Evolutionary conservation across 768 basidiomycete species (phyloP).

Genomic region (Calvatia gigantea): DNA sequence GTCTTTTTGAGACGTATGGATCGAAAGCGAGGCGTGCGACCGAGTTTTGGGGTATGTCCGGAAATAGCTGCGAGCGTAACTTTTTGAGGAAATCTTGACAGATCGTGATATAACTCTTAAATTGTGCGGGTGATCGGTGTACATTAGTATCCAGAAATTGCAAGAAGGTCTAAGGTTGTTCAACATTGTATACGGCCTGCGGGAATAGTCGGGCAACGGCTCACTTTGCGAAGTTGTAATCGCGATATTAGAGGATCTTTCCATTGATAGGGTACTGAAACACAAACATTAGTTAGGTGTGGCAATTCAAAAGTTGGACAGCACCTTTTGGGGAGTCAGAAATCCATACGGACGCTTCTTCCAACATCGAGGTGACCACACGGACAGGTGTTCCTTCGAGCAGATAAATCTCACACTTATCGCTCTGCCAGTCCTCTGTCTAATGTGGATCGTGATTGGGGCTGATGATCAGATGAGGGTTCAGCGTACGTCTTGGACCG

Average conservation of each 20-base stretch:
- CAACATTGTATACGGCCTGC: neutral
- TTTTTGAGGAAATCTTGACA: slow-evolving; percentile 39
- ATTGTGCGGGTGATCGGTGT: slow-evolving; percentile 31
- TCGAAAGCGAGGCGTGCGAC: slow-evolving; percentile 57
- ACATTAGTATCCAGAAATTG: slow-evolving; percentile 44
- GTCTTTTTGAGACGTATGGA: slow-evolving; percentile 58
- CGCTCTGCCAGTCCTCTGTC: slow-evolving; percentile 88
- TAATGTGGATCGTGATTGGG: slow-evolving; percentile 24
- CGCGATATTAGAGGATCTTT: slow-evolving; percentile 48
- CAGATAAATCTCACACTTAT: slow-evolving; percentile 80
- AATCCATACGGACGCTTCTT: slow-evolving; percentile 64
- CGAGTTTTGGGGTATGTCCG: slow-evolving; percentile 39
- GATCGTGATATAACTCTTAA: slow-evolving; percentile 32
- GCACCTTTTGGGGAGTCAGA: slow-evolving; percentile 39
- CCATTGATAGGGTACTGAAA: slow-evolving; percentile 44
- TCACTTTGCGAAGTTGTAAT: slow-evolving; percentile 57
- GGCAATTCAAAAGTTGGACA: slow-evolving; percentile 1
- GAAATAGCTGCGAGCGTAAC: slow-evolving; percentile 34
- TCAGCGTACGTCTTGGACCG: slow-evolving; percentile 69
- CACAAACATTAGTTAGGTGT: neutral
- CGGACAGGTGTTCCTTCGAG: slow-evolving; percentile 59
- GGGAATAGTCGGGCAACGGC: slow-evolving; percentile 1
- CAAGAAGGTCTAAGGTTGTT: slow-evolving; percentile 37
- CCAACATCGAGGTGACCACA: slow-evolving; percentile 50
- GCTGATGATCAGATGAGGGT: slow-evolving; percentile 9